Base-by-base conservation (phyloP, 805 yeast species). In the Ogataea pini region DNA sequence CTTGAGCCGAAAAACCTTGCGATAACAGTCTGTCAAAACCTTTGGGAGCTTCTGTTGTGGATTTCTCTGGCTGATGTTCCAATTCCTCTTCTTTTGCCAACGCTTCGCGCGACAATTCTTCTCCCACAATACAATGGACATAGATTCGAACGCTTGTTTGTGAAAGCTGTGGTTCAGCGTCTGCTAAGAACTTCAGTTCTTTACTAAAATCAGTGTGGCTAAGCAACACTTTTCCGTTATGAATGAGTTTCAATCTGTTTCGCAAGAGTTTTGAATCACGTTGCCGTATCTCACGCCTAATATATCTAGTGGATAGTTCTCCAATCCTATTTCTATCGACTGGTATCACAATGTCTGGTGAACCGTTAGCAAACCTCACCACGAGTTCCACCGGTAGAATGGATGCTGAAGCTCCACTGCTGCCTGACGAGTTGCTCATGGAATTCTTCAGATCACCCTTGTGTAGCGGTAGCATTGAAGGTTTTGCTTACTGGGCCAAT, bases 11-110 rank as follows among this genome's bases (percentile, higher is more conserved):
- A 61, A 91, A 88, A 7, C 97, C 97, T 37, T 90, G 91, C 27
- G 82, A 80, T 14, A 90, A 73, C 44, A 91, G 71, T 36, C 97
- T 69, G 64, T 91, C 97, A 64, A 91, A 89, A 2, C 97, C 97
- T 13, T 83, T 78, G 2, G 85, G 83, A 12, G 89, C 90, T 1
- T 88, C 89, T 1, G 75, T 63, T 0, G 86, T 82, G 2, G 78
- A 65, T 41, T 70, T 69, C 27, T 70, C 72, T 16, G 81, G 86
- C 8, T 76, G 78, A 44, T 69, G 69, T 59, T 86, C 91, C 43
- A 79, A 56, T 43, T 76, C 77, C 42, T 75, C 80, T 56, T 87
- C 96, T 37, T 78, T 71, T 1, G 69, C 72, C 24, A 88, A 65
- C 59, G 85, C 88, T 13, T 73, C 78, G 0, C 67, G 61, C 0